phyloP scores from a whole-genome alignment of 108 stramenopile genomes.

The Aurantiochytrium sp. region DNA sequence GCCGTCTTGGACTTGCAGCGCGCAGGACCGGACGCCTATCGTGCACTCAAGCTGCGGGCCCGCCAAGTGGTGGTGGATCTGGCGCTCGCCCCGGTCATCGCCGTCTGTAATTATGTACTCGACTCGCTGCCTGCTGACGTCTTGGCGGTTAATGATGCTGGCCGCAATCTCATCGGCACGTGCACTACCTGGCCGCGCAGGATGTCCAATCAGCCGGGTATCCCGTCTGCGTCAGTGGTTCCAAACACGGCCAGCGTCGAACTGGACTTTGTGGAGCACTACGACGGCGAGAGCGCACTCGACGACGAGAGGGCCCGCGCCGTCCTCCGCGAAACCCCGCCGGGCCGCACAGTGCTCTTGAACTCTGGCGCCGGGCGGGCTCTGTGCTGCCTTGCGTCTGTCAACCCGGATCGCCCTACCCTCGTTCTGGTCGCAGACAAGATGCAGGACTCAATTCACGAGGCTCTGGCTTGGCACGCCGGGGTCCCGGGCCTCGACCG shows the following conservation, averaged over 20 bases:
- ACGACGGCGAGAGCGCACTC: background rate
- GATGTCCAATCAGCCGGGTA: background rate
- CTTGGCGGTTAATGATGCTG: background rate
- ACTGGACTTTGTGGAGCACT: background rate
- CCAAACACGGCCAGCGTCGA: background rate
- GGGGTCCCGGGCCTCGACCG: background rate
- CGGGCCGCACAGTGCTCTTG: background rate
- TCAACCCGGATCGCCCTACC: background rate
- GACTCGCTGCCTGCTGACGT: conserved; percentile 1
- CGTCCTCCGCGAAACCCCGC: background rate
- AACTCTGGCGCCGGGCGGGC: background rate
- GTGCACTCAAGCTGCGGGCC: background rate
- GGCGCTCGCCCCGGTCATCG: background rate
- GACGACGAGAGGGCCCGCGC: background rate
- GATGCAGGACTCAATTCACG: background rate
- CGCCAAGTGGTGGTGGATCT: background rate
- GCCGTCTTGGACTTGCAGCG: background rate
- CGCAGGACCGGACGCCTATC: background rate
- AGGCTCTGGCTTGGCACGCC: background rate
- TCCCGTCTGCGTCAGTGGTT: background rate
- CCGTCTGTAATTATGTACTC: background rate
- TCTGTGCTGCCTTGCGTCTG: background rate
- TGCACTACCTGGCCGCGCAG: background rate
- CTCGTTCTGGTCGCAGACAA: conserved; percentile 2
- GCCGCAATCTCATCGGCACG: background rate